These are phyloP conservation scores for Pythium periplocum DNA, from an alignment of 352 stramenopile species.

Conservation along the genomic window DNA sequence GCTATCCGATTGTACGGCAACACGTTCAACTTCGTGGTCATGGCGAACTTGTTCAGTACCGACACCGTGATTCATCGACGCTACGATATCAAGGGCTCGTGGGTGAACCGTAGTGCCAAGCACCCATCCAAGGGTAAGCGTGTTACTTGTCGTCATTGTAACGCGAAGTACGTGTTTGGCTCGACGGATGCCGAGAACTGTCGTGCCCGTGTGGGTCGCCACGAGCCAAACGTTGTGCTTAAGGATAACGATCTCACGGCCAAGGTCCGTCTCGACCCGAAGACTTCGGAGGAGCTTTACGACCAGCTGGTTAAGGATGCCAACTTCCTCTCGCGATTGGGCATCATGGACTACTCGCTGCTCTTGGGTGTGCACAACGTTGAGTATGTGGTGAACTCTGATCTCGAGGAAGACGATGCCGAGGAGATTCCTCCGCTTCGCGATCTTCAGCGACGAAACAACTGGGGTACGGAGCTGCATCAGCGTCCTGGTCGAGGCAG, in stretches of 20 bases:
- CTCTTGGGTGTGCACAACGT: conserved; percentile 87
- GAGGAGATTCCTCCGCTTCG: conserved; percentile 13
- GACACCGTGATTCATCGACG: conserved; percentile 80
- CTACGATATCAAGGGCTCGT: conserved; percentile 88
- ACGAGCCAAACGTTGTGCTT: conserved; percentile 83
- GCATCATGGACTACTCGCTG: conserved; percentile 92
- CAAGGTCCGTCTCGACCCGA: conserved; percentile 69
- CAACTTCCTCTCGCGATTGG: conserved; percentile 75
- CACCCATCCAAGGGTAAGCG: conserved; percentile 81
- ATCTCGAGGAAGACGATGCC: conserved; percentile 49
- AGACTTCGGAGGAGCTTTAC: conserved; percentile 77
- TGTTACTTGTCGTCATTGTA: conserved; percentile 84
- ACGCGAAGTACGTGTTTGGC: conserved; percentile 83
- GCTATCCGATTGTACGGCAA: conserved; percentile 83
- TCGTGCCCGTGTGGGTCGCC: conserved; percentile 62
- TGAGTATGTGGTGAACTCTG: conserved; percentile 83
- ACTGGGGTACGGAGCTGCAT: conserved; percentile 18
- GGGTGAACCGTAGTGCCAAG: conserved; percentile 85
- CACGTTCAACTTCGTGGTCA: conserved; percentile 89
- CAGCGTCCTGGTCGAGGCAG: conserved; percentile 23
- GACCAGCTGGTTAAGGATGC: conserved; percentile 83
- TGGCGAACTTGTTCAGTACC: conserved; percentile 84
- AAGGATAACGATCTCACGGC: conserved; percentile 87
- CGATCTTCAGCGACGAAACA: conserved; percentile 13
- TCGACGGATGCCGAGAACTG: conserved; percentile 79